These are phyloP conservation scores for Tardiomyces blankii DNA, from an alignment of 1,139 yeast species.

Conservation along the genomic window DNA sequence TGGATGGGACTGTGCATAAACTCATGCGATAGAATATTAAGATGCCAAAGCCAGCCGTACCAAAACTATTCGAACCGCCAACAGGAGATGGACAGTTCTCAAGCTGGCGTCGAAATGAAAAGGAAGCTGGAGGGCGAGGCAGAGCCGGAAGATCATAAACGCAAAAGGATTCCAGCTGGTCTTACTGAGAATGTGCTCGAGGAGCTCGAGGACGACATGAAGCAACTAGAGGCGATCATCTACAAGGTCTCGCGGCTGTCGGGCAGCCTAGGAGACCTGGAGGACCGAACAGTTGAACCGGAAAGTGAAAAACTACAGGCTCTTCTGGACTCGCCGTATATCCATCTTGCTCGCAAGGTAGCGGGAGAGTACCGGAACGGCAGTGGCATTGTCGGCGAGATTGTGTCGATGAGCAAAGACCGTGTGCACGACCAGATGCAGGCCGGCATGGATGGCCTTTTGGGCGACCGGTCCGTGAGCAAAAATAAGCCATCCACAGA, in stretches of 20 bases:
- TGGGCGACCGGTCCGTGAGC: conserved; percentile 8
- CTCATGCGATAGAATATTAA: too few relatives aligned
- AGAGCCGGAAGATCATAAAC: not conserved
- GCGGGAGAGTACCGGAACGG: conserved; percentile 43
- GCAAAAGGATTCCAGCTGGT: not conserved
- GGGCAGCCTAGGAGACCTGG: not conserved
- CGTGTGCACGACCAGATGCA: conserved; percentile 11
- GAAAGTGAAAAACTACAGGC: conserved; percentile 4
- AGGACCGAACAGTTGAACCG: not conserved
- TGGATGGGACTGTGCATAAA: too few relatives aligned
- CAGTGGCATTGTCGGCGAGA: conserved; percentile 39
- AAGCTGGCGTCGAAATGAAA: too few relatives aligned
- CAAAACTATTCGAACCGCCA: too few relatives aligned
- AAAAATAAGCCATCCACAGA: conserved; percentile 11
- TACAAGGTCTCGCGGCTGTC: not conserved
- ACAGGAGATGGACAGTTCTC: too few relatives aligned
- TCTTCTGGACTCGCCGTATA: conserved; percentile 40
- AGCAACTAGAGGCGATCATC: not conserved
- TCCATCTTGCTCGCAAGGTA: conserved; percentile 49
- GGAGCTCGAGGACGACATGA: not conserved
- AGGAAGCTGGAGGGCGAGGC: not conserved
- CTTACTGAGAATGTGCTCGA: not conserved
- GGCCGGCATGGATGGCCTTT: conserved; percentile 3
- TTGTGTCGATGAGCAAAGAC: conserved; percentile 24
- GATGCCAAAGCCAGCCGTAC: too few relatives aligned